phyloP scores from a whole-genome alignment of 164 flowering plant species.

The Aristolochia californica region DNA sequence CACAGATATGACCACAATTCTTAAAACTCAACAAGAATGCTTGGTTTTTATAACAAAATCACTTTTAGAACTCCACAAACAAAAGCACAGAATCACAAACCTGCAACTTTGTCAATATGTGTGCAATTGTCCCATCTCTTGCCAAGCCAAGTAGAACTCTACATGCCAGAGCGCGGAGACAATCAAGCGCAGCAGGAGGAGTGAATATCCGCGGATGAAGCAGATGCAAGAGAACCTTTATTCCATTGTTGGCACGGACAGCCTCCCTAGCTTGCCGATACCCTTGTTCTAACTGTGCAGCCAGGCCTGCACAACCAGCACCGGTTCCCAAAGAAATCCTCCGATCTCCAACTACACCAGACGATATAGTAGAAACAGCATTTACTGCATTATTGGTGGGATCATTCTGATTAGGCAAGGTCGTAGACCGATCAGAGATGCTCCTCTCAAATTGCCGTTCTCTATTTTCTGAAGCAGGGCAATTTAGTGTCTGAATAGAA shows the following conservation, averaged over 20 bases:
- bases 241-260: slow-evolving; percentile 91
- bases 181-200: slow-evolving; percentile 75
- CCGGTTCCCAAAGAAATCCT: slow-evolving; percentile 86
- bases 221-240: slow-evolving; percentile 88
- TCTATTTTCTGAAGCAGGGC: slow-evolving; percentile 33
- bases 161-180: slow-evolving; percentile 95
- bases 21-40: neutral
- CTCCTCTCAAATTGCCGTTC: slow-evolving; percentile 44
- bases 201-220: slow-evolving; percentile 77
- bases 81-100: slow-evolving; percentile 23
- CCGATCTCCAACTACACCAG: slow-evolving; percentile 84
- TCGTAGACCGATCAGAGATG: slow-evolving; percentile 30
- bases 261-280: slow-evolving; percentile 91
- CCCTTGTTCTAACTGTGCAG: slow-evolving; percentile 85
- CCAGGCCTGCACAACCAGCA: slow-evolving; percentile 92
- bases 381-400: slow-evolving; percentile 21
- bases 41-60: neutral
- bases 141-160: slow-evolving; percentile 95
- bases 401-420: slow-evolving; percentile 32
- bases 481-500: slow-evolving; percentile 37
- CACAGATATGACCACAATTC: neutral
- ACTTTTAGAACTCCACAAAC: too few species aligned
- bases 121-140: slow-evolving; percentile 93
- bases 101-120: slow-evolving; percentile 92
- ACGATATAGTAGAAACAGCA: slow-evolving; percentile 7